Evolutionary conservation across 305 asterid species (phyloP).

Genomic region (Fraxinus floribunda): DNA sequence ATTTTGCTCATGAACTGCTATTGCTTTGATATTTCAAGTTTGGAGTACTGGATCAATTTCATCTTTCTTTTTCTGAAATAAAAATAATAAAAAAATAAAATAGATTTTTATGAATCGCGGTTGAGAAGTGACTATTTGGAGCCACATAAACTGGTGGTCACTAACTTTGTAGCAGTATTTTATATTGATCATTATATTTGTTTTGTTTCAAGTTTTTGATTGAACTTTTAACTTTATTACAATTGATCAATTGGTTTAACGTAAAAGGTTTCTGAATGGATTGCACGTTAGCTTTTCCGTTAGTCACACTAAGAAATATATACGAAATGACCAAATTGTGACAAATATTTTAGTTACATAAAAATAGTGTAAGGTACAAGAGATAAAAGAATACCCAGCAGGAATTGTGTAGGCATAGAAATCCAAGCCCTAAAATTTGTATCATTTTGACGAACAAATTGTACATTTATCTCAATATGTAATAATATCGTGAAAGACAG

Average conservation of each 20-base stretch:
- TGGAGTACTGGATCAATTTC: not conserved
- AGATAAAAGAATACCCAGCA: not conserved
- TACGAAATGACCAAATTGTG: not conserved
- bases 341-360: not conserved
- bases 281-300: not conserved
- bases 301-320: not conserved
- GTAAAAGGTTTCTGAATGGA: not conserved
- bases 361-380: not conserved
- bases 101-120: not conserved
- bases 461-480: not conserved
- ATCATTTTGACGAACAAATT: not conserved
- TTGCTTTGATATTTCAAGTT: not conserved
- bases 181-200: not conserved
- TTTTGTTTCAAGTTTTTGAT: not conserved
- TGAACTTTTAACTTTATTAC: not conserved
- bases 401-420: not conserved
- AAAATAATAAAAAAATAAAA: no score
- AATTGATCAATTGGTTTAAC: not conserved
- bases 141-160: not conserved
- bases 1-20: not conserved
- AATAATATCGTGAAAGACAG: not conserved
- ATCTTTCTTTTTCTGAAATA: not conserved
- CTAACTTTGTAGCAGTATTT: not conserved
- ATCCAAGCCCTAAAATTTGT: not conserved
- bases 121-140: not conserved